These are phyloP conservation scores for Earliella scabrosa DNA, from an alignment of 1,284 basidiomycete species.

Conservation along the genomic window DNA sequence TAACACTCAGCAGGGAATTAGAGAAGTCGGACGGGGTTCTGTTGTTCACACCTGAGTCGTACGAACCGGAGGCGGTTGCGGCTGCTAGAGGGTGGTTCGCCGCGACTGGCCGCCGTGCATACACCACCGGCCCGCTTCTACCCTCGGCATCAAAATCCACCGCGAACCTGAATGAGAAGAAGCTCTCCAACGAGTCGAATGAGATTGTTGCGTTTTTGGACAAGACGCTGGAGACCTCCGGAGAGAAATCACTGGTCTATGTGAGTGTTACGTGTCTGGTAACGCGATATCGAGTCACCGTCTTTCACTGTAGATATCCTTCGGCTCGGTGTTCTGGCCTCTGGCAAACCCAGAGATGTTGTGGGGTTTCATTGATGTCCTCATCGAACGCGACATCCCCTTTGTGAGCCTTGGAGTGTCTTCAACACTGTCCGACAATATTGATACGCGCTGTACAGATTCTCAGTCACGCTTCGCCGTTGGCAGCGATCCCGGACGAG, in stretches of 20 bases:
- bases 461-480: slow-evolving; percentile 23
- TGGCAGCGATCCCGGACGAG: slow-evolving; percentile 15
- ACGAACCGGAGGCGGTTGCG: slow-evolving; percentile 23
- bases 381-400: slow-evolving; percentile 23
- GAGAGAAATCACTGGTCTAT: slow-evolving; percentile 28
- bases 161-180: slow-evolving; percentile 11
- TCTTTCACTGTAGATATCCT: slow-evolving; percentile 17
- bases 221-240: slow-evolving; percentile 16
- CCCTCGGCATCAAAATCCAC: slow-evolving; percentile 5
- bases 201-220: slow-evolving; percentile 25
- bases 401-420: slow-evolving; percentile 17
- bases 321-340: slow-evolving; percentile 27
- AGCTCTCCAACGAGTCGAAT: slow-evolving; percentile 14
- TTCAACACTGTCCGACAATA: too few species aligned
- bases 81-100: slow-evolving; percentile 22
- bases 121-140: slow-evolving; percentile 21
- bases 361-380: slow-evolving; percentile 26
- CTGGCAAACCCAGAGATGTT: slow-evolving; percentile 15
- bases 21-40: slow-evolving; percentile 21
- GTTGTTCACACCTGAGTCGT: slow-evolving; percentile 22
- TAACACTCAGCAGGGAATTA: slow-evolving; percentile 10
- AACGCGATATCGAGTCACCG: too few species aligned
- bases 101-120: slow-evolving; percentile 16
- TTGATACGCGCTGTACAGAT: slow-evolving; percentile 13
- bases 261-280: slow-evolving; percentile 5